A percentile compares a stretch with the other conserved stretches of the same genome.
phyloP scores from a whole-genome alignment of 306 rosid species.

The Fagus sylvatica region DNA sequence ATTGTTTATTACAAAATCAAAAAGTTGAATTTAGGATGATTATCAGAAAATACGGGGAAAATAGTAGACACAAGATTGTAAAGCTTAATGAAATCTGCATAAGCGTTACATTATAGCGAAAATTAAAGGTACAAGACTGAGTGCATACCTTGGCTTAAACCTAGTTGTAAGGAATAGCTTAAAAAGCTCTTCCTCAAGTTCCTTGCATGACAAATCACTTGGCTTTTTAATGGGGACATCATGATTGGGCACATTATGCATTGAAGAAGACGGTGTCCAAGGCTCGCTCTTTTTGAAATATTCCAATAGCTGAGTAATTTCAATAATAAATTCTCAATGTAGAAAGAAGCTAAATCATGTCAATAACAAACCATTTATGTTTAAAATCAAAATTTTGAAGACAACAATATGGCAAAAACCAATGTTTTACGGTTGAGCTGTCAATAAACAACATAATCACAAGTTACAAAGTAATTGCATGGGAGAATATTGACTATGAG shows the following conservation, averaged over 20 bases:
- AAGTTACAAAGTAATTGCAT: background rate
- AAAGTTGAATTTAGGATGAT: background rate
- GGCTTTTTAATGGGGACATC: slow-evolving; percentile 30
- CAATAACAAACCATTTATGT: background rate
- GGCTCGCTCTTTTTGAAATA: slow-evolving; percentile 62
- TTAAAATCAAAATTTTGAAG: background rate
- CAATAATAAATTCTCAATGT: slow-evolving; percentile 20
- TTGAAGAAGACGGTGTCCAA: slow-evolving; percentile 49
- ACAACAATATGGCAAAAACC: background rate
- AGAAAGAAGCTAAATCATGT: background rate
- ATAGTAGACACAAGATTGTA: background rate
- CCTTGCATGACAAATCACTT: slow-evolving; percentile 24
- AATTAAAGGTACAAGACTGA: slow-evolving; percentile 6
- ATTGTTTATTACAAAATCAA: background rate
- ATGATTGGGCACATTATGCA: slow-evolving; percentile 12
- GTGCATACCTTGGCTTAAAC: slow-evolving; percentile 67
- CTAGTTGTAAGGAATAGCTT: slow-evolving; percentile 50
- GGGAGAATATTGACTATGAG: background rate
- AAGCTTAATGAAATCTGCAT: background rate
- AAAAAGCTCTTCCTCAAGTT: slow-evolving; percentile 60
- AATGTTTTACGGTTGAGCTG: background rate
- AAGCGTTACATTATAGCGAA: background rate
- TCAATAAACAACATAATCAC: background rate
- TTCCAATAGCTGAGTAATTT: slow-evolving; percentile 61
- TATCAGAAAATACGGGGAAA: too few relatives aligned